Evolutionary conservation across 441 rosid species (phyloP), one percentile per base, ranked within the genome.

Genomic region (Populus hybrid): DNA sequence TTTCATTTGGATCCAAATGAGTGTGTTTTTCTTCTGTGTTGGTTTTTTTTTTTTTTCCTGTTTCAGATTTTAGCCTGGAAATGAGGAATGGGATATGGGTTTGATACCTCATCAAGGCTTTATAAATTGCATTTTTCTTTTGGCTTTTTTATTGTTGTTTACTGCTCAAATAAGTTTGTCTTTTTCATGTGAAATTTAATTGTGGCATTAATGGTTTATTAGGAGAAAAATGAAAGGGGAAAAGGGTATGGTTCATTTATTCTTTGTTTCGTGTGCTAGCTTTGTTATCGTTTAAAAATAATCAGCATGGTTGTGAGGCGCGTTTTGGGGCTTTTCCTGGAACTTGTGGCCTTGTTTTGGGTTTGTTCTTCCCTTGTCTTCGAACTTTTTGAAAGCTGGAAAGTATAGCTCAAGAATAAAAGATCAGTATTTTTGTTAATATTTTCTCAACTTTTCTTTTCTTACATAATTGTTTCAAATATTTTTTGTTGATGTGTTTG

Each of bases 401-500:
- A 67, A 32, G n/a, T 10, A 21, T 38, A 53, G 57, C 24, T 40
- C 24, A 42, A 38, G 53, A 28, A 9, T 8, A 16, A 61, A 21
- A 63, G 40, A 10, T 3, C 28, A 28, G 46, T 11, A 20, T 24
- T 24, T 76, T 36, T 35, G 40, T 69, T n/a, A 34, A 8, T 10
- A 8, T 76, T 24, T 59, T 30, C n/a, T 53, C 32, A 18, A 1
- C n/a, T 66, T 5, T 28, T 67, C 66, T 35, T 9, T 18, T 20
- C 12, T 72, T 65, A 36, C 53, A 61, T 68, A 57, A 28, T 26
- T 38, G 69, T 69, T n/a, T 57, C 24, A 11, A 16, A 24, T 57
- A 67, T 73, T 72, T 46, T 53, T 36, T 20, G 65, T 53, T 73
- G 21, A 18, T 71, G 36, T 68, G 59, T 14, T 76, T 69, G 24